phyloP scores from a whole-genome alignment of 257 asterid genomes.

The Haberlea rhodopensis region DNA sequence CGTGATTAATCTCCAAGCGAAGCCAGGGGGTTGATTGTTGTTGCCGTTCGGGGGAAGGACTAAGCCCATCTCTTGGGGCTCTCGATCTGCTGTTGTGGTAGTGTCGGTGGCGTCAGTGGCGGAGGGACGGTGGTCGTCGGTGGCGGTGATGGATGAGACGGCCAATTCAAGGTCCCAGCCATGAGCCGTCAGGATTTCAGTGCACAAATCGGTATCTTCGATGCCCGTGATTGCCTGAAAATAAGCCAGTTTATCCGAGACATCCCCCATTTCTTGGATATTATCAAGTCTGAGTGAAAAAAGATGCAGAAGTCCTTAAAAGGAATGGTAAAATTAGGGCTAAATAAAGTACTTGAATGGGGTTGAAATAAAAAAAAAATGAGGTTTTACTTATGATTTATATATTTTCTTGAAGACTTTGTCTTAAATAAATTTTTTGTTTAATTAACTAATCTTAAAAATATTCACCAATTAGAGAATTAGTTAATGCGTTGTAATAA shows the following conservation, averaged over 20 bases:
- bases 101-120: conserved; percentile 24
- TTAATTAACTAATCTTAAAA: too few species aligned
- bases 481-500: too few species aligned
- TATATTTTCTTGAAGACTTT: too few species aligned
- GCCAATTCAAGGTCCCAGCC: conserved; percentile 95
- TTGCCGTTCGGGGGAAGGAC: conserved; percentile 37
- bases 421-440: too few species aligned
- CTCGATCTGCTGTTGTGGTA: conserved; percentile 20
- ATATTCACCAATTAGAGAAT: too few species aligned
- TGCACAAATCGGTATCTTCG: conserved; percentile 79
- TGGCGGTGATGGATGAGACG: conserved; percentile 61
- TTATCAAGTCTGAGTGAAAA: background rate
- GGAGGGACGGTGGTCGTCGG: conserved; percentile 26
- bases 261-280: conserved; percentile 59
- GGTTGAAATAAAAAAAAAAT: too few species aligned
- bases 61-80: conserved; percentile 35
- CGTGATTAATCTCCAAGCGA: conserved; percentile 81
- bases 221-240: conserved; percentile 97
- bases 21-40: conserved; percentile 53
- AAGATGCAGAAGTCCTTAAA: background rate
- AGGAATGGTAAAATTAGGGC: background rate
- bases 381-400: too few species aligned
- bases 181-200: conserved; percentile 90
- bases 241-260: conserved; percentile 76
- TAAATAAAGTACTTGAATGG: background rate